phyloP scores from a whole-genome alignment of 371 early-diverging fungal species.

The Mortierella sp. region DNA sequence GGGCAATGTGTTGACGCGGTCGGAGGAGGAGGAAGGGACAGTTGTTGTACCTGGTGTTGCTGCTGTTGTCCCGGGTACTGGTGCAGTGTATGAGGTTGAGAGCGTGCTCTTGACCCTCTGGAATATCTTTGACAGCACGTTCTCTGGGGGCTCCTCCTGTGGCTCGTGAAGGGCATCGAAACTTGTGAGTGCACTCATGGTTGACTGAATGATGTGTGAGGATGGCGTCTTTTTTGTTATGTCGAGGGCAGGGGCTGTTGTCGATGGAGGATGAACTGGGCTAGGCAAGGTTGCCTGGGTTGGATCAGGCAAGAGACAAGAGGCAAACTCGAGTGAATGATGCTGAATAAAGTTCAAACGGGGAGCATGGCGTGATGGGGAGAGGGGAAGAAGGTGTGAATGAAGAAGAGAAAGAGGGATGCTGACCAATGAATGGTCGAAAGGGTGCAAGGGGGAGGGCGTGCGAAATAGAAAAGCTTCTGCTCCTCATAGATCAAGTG shows the following conservation, averaged over 20 bases:
- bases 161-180: conserved; percentile 54
- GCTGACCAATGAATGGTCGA: no score
- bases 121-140: conserved; percentile 71
- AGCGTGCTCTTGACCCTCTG: conserved; percentile 70
- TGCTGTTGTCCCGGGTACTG: not conserved
- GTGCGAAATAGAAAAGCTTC: no score
- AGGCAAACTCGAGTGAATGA: not conserved
- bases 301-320: not conserved
- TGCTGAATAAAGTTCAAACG: not conserved
- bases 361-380: not conserved
- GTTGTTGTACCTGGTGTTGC: not conserved
- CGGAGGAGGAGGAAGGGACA: not conserved
- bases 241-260: not conserved
- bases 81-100: conserved; percentile 18
- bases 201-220: not conserved
- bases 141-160: conserved; percentile 63
- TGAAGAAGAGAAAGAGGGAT: not conserved
- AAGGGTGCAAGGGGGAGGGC: no score
- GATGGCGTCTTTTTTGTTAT: not conserved
- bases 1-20: not conserved
- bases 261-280: not conserved
- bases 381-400: not conserved
- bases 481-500: no score
- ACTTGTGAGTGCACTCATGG: conserved; percentile 48
- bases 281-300: not conserved